Evolutionary conservation across 2,329 filamentous ascomycete genomes (phyloP).

Genomic region (Microdochium paspali): DNA sequence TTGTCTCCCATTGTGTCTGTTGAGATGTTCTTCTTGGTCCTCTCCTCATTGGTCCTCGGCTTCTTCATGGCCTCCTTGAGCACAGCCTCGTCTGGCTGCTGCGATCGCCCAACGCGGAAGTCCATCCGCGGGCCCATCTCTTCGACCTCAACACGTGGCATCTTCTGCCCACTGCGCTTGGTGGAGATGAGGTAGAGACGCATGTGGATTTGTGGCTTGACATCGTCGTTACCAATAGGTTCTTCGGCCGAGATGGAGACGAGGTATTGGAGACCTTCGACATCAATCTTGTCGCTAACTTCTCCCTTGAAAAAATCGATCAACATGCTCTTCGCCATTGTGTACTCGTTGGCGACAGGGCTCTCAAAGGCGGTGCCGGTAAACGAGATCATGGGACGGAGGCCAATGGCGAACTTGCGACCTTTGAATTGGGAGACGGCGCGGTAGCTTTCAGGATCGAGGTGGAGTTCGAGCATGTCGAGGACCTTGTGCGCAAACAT

Average conservation of each 20-base stretch:
- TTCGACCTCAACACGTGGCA: conserved; percentile 87
- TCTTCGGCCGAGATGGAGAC: conserved; percentile 74
- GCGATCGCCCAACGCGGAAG: conserved; percentile 73
- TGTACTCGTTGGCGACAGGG: conserved; percentile 69
- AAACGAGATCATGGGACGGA: conserved; percentile 89
- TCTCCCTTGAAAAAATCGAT: conserved; percentile 87
- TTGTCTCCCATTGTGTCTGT: conserved; percentile 93
- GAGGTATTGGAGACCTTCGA: conserved; percentile 89
- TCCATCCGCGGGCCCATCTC: conserved; percentile 94
- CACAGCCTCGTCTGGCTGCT: conserved; percentile 67
- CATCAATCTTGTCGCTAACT: conserved; percentile 71
- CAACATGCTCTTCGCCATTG: conserved; percentile 77
- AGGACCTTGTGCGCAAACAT: conserved; percentile 81
- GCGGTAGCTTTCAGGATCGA: conserved; percentile 66
- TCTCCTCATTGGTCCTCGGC: conserved; percentile 64
- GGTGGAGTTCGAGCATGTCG: conserved; percentile 87
- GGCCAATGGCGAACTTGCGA: conserved; percentile 65
- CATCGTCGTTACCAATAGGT: conserved; percentile 29
- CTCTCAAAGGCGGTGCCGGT: conserved; percentile 81
- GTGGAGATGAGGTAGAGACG: conserved; percentile 82
- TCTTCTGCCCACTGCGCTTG: conserved; percentile 73
- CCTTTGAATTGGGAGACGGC: conserved; percentile 67
- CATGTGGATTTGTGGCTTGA: conserved; percentile 52
- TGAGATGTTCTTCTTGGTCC: conserved; percentile 92
- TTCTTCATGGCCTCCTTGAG: conserved; percentile 89